Base-by-base conservation (phyloP, 2,329 filamentous ascomycete genomes). In the Penicillium palitans region DNA sequence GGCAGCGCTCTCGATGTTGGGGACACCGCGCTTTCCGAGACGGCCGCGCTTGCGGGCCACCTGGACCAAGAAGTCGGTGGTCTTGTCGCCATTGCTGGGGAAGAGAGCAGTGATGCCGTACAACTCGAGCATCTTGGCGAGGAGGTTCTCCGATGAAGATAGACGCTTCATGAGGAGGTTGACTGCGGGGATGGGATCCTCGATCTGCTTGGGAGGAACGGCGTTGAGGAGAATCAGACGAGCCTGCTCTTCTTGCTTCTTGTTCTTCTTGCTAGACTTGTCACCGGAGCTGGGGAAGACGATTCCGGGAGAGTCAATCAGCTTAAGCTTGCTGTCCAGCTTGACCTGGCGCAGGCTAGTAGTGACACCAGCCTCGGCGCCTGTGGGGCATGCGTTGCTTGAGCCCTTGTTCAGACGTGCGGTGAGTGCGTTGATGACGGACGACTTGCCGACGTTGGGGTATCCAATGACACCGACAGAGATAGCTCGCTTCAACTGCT, bases 391-490 rank as follows among this genome's bases (percentile, higher is more conserved):
- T 44, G 91, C 90, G 37, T 83, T 81, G 66, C 83, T 79, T 45
- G 79, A 79, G 39, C 84, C 85, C 64, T 82, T 81, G 70, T 84
- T 87, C 66, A 96, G 81, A 39, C 91, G 86, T 39, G 90, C 87
- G 21, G 91, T 89, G 56, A 97, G 86, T 17, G 92, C 90, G 75
- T 97, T 97, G 83, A 97, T 96, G 69, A 97, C 91, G 51, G 92
- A 96, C 29, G 91, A 96, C 81, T 97, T 97, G 73, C 93, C 93
- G 59, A 96, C 93, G 74, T 97, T 97, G 68, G 93, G 93, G 75
- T 96, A 97, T 29, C 93, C 93, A 67, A 97, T 96, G 61, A 97
- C 90, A 64, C 93, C 93, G 60, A 97, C 93, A 21, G 90, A 93
- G 68, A 96, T 87, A 53, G 92, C 89, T 56, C 93, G 89, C 82